Evolutionary conservation across 768 basidiomycete species (phyloP), one percentile per base, ranked within the genome.

Genomic region (Asterophora parasitica): DNA sequence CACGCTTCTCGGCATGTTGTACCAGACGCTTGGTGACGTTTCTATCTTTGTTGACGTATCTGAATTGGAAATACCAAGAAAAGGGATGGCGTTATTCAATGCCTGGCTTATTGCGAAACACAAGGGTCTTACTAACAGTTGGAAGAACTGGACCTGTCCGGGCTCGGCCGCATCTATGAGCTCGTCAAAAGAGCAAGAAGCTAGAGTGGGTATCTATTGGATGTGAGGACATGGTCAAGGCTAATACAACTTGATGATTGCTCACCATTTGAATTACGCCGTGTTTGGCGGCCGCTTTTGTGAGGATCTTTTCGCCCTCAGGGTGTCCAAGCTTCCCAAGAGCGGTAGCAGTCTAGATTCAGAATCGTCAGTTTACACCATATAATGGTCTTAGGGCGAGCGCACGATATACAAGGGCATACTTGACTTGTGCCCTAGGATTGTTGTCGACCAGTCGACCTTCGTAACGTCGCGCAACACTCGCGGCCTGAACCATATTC

Each of bases 121-220:
- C 2, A 16, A 16, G 23, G n/a, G n/a, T n/a, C n/a, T n/a, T 1
- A 58, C 78, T 56, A 62, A 90, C 74, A 97, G 68, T 64, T 98
- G 95, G 42, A 96, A 65, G 65, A 93, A 93, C 61, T 88, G 88
- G 3, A 79, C 71, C 66, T 97, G 94, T 1, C 76, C 81, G 4
- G 85, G 84, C 34, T 76, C 67, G 10, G 92, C 87, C 0, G 82
- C 88, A 61, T 95, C 87, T n/a, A 96, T 75, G 42, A 97, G 81
- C 64, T 98, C 92, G 61, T 98, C 93, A 64, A 98, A 96, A 0
- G 91, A 89, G 65, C 93, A 98, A 0, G 90, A 93, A 0, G 95
- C 91, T 16, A 98, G 73, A 0, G 96, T 98, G 1, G 94, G 92
- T 44, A 98, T 95, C 94, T 94, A 27, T 26, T 42, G 28, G 13